These are phyloP conservation scores for Mitragyna speciosa DNA, from an alignment of 257 asterid genomes.

Conservation along the genomic window DNA sequence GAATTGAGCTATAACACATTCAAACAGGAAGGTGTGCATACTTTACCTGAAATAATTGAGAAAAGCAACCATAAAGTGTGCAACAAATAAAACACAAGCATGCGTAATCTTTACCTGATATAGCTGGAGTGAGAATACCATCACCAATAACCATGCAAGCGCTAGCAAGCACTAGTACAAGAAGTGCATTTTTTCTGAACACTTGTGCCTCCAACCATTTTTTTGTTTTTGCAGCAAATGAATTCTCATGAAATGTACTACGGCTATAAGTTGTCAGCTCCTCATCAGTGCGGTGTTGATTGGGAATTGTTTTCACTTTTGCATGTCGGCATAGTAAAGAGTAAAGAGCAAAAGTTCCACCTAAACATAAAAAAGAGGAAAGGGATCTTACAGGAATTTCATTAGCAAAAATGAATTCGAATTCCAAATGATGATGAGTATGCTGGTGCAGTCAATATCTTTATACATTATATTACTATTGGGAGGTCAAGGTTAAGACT, in stretches of 20 bases:
- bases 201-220: conserved; percentile 77
- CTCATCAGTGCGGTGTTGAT: conserved; percentile 97
- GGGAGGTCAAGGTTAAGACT: background rate
- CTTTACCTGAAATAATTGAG: background rate
- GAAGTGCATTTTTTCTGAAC: conserved; percentile 71
- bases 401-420: background rate
- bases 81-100: background rate
- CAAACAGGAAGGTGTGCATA: background rate
- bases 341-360: conserved; percentile 96
- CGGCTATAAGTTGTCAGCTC: conserved; percentile 98
- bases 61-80: background rate
- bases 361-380: conserved; percentile 28
- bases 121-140: conserved; percentile 99
- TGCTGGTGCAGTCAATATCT: background rate
- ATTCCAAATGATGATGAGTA: background rate
- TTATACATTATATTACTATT: background rate
- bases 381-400: background rate
- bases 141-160: conserved; percentile 97
- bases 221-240: conserved; percentile 91
- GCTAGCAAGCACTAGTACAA: conserved; percentile 73
- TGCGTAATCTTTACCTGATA: conserved; percentile 61
- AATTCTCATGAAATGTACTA: conserved; percentile 74
- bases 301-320: conserved; percentile 80
- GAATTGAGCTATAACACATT: background rate
- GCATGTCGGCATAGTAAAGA: conserved; percentile 97